Evolutionary conservation across 768 basidiomycete species (phyloP), one percentile per base, ranked within the genome.

Genomic region (Mycena pura): DNA sequence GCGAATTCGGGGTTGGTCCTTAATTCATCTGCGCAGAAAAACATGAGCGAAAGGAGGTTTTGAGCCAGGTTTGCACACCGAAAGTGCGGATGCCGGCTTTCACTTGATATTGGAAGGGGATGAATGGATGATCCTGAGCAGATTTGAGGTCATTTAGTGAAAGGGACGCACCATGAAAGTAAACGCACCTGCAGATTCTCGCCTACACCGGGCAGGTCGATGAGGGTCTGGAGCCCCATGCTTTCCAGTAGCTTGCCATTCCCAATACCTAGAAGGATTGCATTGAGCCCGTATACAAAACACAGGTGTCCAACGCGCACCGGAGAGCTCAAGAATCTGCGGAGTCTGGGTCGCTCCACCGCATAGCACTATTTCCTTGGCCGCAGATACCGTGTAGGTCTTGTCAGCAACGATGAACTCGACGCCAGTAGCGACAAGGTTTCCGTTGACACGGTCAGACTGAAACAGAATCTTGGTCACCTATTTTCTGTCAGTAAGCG

Each of bases 181-280:
- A 25, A 36, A 45, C 50, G 24, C 22, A 49, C 61, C 54, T 65
- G 71, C 8, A 76, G 53, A 53, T 76, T 76, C 56, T 74, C 70
- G 15, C 75, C 74, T 5, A 74, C 75, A 5, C 70, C 70, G 17
- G 72, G 76, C 4, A 74, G 65, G 32, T 74, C 70, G 19, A 77
- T 40, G 19, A 69, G 39, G 28, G 58, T 47, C 6, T 65, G 51
- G 32, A 76, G 70, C 1, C 57, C 68, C 24, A 55, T 47, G 15
- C 43, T 27, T 6, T 38, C 19, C 41, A 73, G 50, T 11, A 68
- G 28, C 22, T 55, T 24, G 25, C 61, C 15, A 52, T 67, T 49
- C 5, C 72, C 72, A 29, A 73, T 65, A 2, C 71, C 71, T 49
- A 60, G 66, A 71, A 36, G 67, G 68, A 6, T 70, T 31, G 27